phyloP scores from a whole-genome alignment of 768 basidiomycete species.

The Phanerodontia chrysosporium region DNA sequence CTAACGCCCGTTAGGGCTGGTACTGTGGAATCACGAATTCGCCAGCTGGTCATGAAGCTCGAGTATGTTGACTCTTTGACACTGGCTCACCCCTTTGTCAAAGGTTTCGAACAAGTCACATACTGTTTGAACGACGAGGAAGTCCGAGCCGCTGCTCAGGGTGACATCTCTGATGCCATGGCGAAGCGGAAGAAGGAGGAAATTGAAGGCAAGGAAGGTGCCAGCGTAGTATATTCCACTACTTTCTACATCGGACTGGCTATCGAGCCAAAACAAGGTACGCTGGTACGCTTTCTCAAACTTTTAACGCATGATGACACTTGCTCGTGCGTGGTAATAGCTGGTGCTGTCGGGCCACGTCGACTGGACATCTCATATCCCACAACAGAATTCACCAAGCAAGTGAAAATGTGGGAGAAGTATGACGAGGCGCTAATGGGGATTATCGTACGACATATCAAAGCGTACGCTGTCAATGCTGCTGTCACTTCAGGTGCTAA shows the following conservation, averaged over 20 bases:
- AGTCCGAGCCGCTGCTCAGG: constrained; percentile 82
- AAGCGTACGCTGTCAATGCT: constrained; percentile 47
- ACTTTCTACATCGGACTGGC: constrained; percentile 95
- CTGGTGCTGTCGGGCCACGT: constrained; percentile 71
- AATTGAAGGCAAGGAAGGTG: constrained; percentile 69
- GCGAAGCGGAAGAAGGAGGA: constrained; percentile 74
- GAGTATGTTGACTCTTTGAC: constrained; percentile 92
- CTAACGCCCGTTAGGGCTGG: constrained; percentile 55
- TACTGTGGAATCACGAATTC: constrained; percentile 95
- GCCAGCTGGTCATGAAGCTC: constrained; percentile 96
- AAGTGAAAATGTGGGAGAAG: constrained; percentile 94
- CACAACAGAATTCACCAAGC: constrained; percentile 89
- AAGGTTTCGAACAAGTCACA: constrained; percentile 85
- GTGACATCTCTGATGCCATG: constrained; percentile 73
- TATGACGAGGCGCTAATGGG: constrained; percentile 93
- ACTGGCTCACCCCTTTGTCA: constrained; percentile 92
- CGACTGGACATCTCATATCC: constrained; percentile 96
- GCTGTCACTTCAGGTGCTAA: neutral
- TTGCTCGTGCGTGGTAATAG: constrained; percentile 39
- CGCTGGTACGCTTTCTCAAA: too few species aligned
- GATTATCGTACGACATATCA: constrained; percentile 89
- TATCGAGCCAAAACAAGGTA: constrained; percentile 89
- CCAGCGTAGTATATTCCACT: constrained; percentile 86
- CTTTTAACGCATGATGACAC: too few species aligned
- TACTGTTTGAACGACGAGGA: constrained; percentile 86